Percentiles rank a stretch among this genome's conserved stretches.
Evolutionary conservation across 495 filamentous ascomycete species (phyloP).

Genomic region (Schizothecium vesticola): DNA sequence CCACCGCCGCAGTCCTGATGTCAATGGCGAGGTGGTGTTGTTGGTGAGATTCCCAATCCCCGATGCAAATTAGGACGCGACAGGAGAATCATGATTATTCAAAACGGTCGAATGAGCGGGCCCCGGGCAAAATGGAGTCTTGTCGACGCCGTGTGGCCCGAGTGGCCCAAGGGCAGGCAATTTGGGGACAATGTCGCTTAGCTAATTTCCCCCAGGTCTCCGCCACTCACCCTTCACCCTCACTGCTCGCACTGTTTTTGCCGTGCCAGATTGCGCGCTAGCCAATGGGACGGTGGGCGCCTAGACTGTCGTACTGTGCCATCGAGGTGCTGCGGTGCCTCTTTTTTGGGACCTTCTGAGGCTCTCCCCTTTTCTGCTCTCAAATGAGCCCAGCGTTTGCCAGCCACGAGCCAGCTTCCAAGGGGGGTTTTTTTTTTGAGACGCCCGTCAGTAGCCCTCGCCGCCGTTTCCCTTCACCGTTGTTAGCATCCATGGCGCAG

Average conservation of each 20-base stretch:
- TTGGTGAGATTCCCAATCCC: not conserved
- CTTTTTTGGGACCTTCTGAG: not conserved
- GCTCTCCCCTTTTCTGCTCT: slow-evolving; percentile 1
- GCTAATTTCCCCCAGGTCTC: slow-evolving; percentile 28
- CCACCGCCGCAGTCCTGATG: too few species aligned
- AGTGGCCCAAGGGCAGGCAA: slow-evolving; percentile 9
- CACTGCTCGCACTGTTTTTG: slow-evolving; percentile 16
- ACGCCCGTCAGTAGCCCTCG: not conserved
- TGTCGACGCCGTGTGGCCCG: not conserved
- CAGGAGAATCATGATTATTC: not conserved
- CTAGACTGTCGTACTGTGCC: slow-evolving; percentile 12
- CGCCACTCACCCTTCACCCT: slow-evolving; percentile 16
- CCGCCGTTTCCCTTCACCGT: not conserved
- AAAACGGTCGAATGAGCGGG: slow-evolving; percentile 9
- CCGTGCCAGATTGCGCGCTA: slow-evolving; percentile 11
- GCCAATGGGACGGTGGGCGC: not conserved
- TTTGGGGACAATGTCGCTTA: slow-evolving; percentile 36
- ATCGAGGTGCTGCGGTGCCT: not conserved
- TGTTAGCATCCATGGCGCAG: not conserved
- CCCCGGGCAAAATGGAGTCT: not conserved
- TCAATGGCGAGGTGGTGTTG: not conserved
- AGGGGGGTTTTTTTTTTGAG: not conserved
- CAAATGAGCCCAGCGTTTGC: not conserved
- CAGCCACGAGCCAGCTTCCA: not conserved
- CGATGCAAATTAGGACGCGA: slow-evolving; percentile 3